These are phyloP conservation scores for Hagleromyces aurorensis DNA, from an alignment of 805 yeast species.

Conservation along the genomic window DNA sequence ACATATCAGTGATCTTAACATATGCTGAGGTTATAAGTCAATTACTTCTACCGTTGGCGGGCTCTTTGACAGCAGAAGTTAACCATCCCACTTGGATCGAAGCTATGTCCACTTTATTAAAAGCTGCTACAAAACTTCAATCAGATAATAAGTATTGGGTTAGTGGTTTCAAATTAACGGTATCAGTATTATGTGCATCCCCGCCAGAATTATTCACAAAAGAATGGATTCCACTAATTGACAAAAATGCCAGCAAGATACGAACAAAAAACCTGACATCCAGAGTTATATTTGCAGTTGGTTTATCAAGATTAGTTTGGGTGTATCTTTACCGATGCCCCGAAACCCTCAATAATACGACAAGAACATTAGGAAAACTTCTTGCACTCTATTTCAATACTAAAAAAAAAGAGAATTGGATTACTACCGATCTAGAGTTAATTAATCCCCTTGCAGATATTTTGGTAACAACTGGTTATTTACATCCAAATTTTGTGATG, in stretches of 20 bases:
- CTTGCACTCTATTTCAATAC: conserved; percentile 49
- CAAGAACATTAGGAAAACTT: conserved; percentile 63
- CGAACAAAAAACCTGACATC: conserved; percentile 51
- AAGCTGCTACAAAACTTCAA: conserved; percentile 40
- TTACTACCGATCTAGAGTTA: conserved; percentile 51
- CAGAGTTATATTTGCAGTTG: conserved; percentile 51
- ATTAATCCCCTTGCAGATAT: conserved; percentile 63
- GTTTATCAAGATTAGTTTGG: conserved; percentile 77
- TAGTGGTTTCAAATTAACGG: conserved; percentile 54
- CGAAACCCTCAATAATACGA: conserved; percentile 82
- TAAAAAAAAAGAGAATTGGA: conserved; percentile 69
- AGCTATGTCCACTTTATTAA: conserved; percentile 58
- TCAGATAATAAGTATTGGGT: conserved; percentile 52
- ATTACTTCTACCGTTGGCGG: conserved; percentile 75
- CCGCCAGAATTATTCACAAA: conserved; percentile 66
- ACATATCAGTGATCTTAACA: conserved; percentile 58
- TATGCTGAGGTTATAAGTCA: conserved; percentile 79
- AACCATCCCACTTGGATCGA: conserved; percentile 94
- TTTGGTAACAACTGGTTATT: conserved; percentile 69
- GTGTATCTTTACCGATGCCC: conserved; percentile 79
- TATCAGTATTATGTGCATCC: conserved; percentile 72
- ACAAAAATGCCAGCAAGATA: conserved; percentile 49
- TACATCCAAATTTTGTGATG: conserved; percentile 68
- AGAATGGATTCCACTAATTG: conserved; percentile 66
- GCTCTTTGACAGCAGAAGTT: conserved; percentile 82